Evolutionary conservation across 495 filamentous ascomycete species (phyloP).

Genomic region (Aspergillus biplanus): DNA sequence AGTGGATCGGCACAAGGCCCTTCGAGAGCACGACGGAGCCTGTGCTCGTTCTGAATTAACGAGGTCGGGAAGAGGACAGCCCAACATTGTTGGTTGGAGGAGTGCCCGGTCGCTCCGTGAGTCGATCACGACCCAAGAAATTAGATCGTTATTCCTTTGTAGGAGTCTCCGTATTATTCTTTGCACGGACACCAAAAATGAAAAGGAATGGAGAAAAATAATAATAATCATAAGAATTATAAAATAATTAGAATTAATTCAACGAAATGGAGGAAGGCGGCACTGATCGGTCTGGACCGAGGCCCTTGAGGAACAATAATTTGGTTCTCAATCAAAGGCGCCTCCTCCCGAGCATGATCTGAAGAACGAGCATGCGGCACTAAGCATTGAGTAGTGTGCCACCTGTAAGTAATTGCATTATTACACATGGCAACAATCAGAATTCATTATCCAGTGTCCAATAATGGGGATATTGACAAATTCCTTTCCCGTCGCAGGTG

Average conservation of each 20-base stretch:
- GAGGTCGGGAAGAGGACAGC: not conserved
- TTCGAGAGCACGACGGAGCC: not conserved
- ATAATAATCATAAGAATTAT: not conserved
- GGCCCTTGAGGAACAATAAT: not conserved
- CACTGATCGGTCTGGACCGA: not conserved
- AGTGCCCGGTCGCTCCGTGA: not conserved
- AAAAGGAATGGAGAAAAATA: not conserved
- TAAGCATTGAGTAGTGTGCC: not conserved
- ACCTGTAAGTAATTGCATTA: not conserved
- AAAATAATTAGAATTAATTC: not conserved
- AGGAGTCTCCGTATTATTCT: not conserved
- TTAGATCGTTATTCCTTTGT: conserved; percentile 6
- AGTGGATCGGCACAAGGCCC: conserved; percentile 9
- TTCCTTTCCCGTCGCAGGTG: not conserved
- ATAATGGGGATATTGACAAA: conserved; percentile 2
- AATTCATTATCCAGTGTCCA: not conserved
- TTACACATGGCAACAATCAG: not conserved
- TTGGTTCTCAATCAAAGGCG: not conserved
- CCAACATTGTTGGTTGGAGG: not conserved
- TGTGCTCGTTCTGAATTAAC: not conserved
- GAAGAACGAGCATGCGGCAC: not conserved
- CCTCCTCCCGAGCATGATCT: not conserved
- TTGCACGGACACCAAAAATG: not conserved
- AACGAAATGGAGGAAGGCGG: not conserved
- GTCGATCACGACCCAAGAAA: conserved; percentile 11